Evolutionary conservation across 768 basidiomycete species (phyloP).

Genomic region (Hygrocybe punicea): DNA sequence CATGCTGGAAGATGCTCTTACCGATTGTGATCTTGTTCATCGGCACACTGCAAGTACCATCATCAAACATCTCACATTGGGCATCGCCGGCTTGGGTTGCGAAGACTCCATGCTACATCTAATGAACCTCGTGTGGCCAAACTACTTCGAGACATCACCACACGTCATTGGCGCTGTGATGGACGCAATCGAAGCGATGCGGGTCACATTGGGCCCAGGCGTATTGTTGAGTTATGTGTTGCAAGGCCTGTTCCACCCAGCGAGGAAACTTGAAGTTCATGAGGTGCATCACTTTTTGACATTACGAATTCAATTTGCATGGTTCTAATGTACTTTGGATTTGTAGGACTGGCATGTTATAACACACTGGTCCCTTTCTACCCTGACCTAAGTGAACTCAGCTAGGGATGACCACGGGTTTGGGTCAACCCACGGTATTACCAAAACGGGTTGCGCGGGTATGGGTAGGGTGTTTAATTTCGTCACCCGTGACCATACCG

Average conservation of each 20-base stretch:
- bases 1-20: constrained; percentile 96
- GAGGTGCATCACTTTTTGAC: constrained; percentile 48
- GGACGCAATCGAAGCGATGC: constrained; percentile 98
- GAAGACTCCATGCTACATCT: constrained; percentile 98
- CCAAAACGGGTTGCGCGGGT: too few species aligned
- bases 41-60: constrained; percentile 98
- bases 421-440: too few species aligned
- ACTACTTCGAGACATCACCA: constrained; percentile 96
- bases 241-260: constrained; percentile 96
- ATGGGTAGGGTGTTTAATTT: too few species aligned
- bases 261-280: constrained; percentile 91
- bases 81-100: constrained; percentile 93
- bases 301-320: neutral
- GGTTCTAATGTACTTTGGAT: neutral
- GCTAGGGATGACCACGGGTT: too few species aligned
- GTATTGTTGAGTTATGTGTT: constrained; percentile 87
- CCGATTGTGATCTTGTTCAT: constrained; percentile 97
- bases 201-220: constrained; percentile 92
- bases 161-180: constrained; percentile 98
- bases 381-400: constrained; percentile 85
- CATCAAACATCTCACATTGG: constrained; percentile 95
- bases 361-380: constrained; percentile 96
- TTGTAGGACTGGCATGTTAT: constrained; percentile 70
- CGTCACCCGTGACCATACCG: too few species aligned
- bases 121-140: constrained; percentile 99